Evolutionary conservation across 495 filamentous ascomycete genomes (phyloP).

Genomic region (Pyronema domesticum): DNA sequence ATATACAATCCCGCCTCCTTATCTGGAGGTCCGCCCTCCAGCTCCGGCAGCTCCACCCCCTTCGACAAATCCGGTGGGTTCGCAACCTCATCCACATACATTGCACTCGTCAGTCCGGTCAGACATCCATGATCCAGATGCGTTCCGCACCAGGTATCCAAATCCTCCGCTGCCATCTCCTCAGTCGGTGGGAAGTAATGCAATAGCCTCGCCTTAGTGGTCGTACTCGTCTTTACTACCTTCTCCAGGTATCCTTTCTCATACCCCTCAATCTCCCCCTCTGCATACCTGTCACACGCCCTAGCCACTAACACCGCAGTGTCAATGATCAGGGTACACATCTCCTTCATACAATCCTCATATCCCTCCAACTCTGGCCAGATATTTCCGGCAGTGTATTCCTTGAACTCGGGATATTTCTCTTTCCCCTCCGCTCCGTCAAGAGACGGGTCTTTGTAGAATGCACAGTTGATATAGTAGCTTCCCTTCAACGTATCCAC

Average conservation of each 20-base stretch:
- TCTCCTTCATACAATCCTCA: conserved; percentile 46
- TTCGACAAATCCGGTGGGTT: conserved; percentile 26
- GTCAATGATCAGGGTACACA: conserved; percentile 76
- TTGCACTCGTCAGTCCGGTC: conserved; percentile 69
- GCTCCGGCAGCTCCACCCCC: conserved; percentile 39
- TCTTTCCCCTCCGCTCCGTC: conserved; percentile 33
- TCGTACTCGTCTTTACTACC: conserved; percentile 67
- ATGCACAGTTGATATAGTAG: conserved; percentile 92
- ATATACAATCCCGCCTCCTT: conserved; percentile 79
- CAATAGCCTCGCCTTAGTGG: conserved; percentile 78
- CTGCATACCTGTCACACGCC: conserved; percentile 69
- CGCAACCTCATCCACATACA: conserved; percentile 74
- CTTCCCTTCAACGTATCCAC: conserved; percentile 90
- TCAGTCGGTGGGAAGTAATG: conserved; percentile 70
- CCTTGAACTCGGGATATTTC: conserved; percentile 33
- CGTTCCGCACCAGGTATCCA: conserved; percentile 92
- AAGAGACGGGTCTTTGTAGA: conserved; percentile 54
- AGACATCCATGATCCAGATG: conserved; percentile 89
- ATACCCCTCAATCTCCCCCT: conserved; percentile 58
- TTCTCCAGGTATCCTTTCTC: conserved; percentile 59
- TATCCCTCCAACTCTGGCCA: conserved; percentile 78
- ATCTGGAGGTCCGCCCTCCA: conserved; percentile 50
- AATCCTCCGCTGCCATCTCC: conserved; percentile 28
- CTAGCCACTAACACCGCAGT: conserved; percentile 68
- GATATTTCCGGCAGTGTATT: conserved; percentile 59